Evolutionary conservation across 2,329 filamentous ascomycete species (phyloP).

Genomic region (Cercospora sesami): DNA sequence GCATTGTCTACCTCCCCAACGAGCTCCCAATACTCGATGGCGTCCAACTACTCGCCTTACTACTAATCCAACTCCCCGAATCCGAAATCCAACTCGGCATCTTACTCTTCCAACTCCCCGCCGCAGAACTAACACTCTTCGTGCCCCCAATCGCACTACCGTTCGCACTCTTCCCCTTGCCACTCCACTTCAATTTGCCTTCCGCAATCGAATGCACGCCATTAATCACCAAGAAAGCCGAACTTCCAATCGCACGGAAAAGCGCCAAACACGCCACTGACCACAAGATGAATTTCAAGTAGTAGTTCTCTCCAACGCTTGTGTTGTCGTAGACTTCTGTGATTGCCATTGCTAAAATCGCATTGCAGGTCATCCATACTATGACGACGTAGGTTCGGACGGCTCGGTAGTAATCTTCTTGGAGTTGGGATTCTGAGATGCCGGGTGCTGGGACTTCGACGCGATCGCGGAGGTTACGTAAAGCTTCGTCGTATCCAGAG

Average conservation of each 20-base stretch:
- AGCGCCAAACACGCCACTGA: conserved; percentile 79
- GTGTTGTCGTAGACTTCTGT: conserved; percentile 77
- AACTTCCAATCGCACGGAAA: conserved; percentile 81
- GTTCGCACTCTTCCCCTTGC: conserved; percentile 15
- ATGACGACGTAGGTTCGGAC: conserved; percentile 98
- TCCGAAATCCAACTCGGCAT: conserved; percentile 41
- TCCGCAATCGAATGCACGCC: conserved; percentile 82
- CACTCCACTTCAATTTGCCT: conserved; percentile 66
- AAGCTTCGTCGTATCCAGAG: conserved; percentile 92
- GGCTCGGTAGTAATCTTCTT: conserved; percentile 98
- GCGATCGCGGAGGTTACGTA: conserved; percentile 91
- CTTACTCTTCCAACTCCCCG: conserved; percentile 41
- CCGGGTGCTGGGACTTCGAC: conserved; percentile 70
- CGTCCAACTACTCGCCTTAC: conserved; percentile 39
- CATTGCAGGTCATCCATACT: conserved; percentile 89
- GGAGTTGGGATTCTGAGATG: conserved; percentile 74
- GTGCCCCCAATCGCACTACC: conserved; percentile 17
- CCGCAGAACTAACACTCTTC: conserved; percentile 34
- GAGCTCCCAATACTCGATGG: conserved; percentile 37
- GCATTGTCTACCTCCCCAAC: conserved; percentile 15
- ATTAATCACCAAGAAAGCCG: conserved; percentile 81
- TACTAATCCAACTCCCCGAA: conserved; percentile 40
- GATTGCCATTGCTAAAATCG: conserved; percentile 88
- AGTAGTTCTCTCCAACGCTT: conserved; percentile 77
- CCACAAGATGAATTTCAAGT: conserved; percentile 93